These are phyloP conservation scores for Phytophthora podocarpi DNA, from an alignment of 352 stramenopile species.

Conservation along the genomic window DNA sequence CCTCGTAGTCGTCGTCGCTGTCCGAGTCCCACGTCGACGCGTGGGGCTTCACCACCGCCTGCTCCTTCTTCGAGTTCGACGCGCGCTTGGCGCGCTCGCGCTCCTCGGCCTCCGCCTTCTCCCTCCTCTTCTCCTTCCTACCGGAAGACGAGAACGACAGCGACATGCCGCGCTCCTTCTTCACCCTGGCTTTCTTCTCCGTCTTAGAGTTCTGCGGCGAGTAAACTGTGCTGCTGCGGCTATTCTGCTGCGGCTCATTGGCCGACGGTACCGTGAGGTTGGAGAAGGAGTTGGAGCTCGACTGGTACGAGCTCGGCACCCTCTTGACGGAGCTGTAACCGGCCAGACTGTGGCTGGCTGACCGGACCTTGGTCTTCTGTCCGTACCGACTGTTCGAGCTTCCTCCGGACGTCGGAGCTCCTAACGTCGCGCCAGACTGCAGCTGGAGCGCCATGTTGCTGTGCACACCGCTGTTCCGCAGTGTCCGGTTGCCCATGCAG, in stretches of 20 bases:
- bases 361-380: constrained; percentile 18
- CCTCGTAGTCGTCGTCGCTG: constrained; percentile 75
- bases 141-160: constrained; percentile 49
- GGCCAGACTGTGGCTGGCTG: constrained; percentile 21
- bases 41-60: constrained; percentile 55
- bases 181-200: constrained; percentile 36
- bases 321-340: constrained; percentile 27
- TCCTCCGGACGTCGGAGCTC: not conserved
- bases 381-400: constrained; percentile 9
- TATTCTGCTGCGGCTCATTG: constrained; percentile 13
- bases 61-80: constrained; percentile 51
- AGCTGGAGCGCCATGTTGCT: constrained; percentile 30
- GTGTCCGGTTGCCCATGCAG: constrained; percentile 24
- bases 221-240: constrained; percentile 8
- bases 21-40: constrained; percentile 68
- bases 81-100: constrained; percentile 6
- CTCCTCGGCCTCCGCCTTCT: constrained; percentile 11
- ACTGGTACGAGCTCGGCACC: constrained; percentile 22
- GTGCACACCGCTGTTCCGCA: constrained; percentile 33
- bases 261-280: constrained; percentile 11
- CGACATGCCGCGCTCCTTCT: constrained; percentile 51
- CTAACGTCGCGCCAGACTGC: constrained; percentile 12
- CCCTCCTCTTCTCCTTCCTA: constrained; percentile 39
- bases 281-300: constrained; percentile 24
- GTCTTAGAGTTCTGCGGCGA: constrained; percentile 30